Base-by-base conservation (phyloP, 192 early-diverging fungal genomes). In the Lunasporangiospora selenospora region DNA sequence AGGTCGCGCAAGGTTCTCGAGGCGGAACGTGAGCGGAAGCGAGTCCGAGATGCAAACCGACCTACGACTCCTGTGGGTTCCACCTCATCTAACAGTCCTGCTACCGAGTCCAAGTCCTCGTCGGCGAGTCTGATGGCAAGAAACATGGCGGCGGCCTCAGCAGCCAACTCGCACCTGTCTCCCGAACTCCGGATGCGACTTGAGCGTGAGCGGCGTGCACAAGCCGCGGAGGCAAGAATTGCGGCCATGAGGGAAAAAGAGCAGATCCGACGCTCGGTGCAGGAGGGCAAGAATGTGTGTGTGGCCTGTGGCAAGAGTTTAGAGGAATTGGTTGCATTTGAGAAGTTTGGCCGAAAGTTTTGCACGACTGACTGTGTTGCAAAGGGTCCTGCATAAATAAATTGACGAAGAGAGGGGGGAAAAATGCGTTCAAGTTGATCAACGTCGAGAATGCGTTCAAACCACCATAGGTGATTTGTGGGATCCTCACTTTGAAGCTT, bases 141-240 rank as follows among this genome's bases (percentile, higher is more conserved):
- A 76, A 45, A 57, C 37, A 27, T 64, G 59, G 58, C 44, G 12
- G 52, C 49, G 32, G 63, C 56, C 13, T 50, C 41, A 24, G 71
- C 40, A 33, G 79, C 57, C 15, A 76, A 73, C 23, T 80, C 81
- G 1, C 75, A 78, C 13, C 60, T 85, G 55, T 73, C 90, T 12
- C 86, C 90, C 1, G 93, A 95, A 70, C 76, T 78, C 51, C 75
- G 90, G 6, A 83, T 81, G 75, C 70, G 83, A 41, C 62, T 95
- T 26, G 93, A 95, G 55, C 77, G 93, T 39, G 93, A 95, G 54
- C 87, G 89, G 49, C 83, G 91, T 32, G 91, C 91, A 2, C 66
- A 81, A 50, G 92, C 92, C 3, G 91, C 91, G 3, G 92, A 94
- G 61, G 85, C 87, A 11, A 75, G 91, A 27, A 80, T 89, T 48